Evolutionary conservation across 2,329 filamentous ascomycete genomes (phyloP).

Genomic region (Hymenoscyphus scutula): DNA sequence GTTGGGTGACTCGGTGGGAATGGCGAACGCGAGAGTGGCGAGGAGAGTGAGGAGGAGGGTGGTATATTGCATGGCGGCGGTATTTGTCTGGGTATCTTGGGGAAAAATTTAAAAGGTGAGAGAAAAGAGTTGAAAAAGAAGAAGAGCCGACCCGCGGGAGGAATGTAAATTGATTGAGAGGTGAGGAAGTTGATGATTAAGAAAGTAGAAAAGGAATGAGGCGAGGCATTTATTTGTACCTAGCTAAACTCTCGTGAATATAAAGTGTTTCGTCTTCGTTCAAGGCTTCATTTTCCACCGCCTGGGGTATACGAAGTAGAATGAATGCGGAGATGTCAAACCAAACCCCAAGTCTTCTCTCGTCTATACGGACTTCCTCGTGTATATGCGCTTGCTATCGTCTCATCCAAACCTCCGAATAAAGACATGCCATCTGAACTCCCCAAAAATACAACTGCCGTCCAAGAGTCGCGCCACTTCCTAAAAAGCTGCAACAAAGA

Average conservation of each 20-base stretch:
- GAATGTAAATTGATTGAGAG: slow-evolving; percentile 1
- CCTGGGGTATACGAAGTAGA: not conserved
- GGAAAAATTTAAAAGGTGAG: not conserved
- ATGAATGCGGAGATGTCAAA: not conserved
- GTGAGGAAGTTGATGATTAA: not conserved
- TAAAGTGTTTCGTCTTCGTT: not conserved
- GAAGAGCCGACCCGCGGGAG: slow-evolving; percentile 18
- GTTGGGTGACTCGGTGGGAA: not conserved
- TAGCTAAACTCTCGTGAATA: not conserved
- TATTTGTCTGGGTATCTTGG: not conserved
- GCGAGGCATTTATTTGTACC: not conserved
- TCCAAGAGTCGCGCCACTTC: not conserved
- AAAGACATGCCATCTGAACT: not conserved
- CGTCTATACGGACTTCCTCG: too few species aligned
- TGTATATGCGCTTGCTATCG: too few species aligned
- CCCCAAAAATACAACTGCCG: not conserved
- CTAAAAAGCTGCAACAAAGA: not conserved
- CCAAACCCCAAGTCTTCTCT: too few species aligned
- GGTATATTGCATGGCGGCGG: slow-evolving; percentile 10
- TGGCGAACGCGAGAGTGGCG: slow-evolving; percentile 1
- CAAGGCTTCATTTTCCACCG: not conserved
- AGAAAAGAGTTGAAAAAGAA: not conserved
- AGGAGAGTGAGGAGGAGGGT: slow-evolving; percentile 9
- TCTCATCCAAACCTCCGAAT: not conserved
- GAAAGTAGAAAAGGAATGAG: not conserved